Evolutionary conservation across 1,284 basidiomycete species (phyloP), one percentile per base, ranked within the genome.

Genomic region (Ganoderma multipileum): DNA sequence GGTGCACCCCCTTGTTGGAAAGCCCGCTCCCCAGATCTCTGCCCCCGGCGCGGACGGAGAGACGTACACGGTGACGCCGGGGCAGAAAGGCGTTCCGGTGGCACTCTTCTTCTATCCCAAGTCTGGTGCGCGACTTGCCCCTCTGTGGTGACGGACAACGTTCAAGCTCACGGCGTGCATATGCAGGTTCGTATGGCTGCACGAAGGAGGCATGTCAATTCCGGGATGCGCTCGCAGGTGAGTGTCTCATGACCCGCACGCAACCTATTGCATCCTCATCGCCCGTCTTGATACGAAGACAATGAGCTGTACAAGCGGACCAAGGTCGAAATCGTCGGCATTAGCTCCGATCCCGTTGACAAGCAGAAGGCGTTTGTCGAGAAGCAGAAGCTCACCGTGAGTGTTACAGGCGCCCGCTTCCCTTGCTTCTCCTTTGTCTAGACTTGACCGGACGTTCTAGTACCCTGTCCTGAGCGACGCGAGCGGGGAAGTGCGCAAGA

Each of bases 161-260:
- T 30, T 41, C 28, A 23, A 50, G 41, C 65, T 63, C 44, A 60
- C 50, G n/a, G 36, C 18, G 23, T 33, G 2, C 20, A 12, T 26
- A 7, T 60, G 64, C 58, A 92, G 92, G 90, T 3, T 87, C 91
- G 0, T 89, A 82, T 68, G 92, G 91, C 4, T 95, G 94, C 78
- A 95, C 91, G 11, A 89, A 86, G 75, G 89, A 95, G 78, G 93
- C 91, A 1, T 94, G 92, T 74, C 84, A 89, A 64, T 94, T 95
- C 79, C 86, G 93, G 30, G 91, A 95, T 81, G 91, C 91, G 3
- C 80, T 93, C 63, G 85, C 83, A 61, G 86, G 91, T 91, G 66
- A 70, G 84, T 76, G 18, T 28, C n/a, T 61, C 47, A 54, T 57
- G 23, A 55, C 23, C 16, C 30, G 9, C 54, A 33, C 36, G 42